Base-by-base conservation (phyloP, 306 rosid genomes). In the Quercus variabilis region DNA sequence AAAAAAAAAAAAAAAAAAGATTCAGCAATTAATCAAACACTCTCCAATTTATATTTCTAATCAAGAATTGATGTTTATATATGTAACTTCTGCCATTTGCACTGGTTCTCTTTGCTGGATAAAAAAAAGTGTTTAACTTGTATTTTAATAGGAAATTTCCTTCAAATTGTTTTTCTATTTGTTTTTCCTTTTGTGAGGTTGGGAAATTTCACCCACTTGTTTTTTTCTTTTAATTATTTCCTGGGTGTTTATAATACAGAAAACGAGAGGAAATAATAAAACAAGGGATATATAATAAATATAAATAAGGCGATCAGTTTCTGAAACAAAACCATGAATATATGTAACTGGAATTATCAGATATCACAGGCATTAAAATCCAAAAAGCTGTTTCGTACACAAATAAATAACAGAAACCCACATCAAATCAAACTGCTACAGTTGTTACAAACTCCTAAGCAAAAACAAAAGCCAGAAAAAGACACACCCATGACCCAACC, bases 181-280 rank as follows among this genome's bases (percentile, higher is more conserved):
- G 41, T 57, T 57, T 68, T 30, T 49, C 72, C n/a, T 60, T 78
- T 31, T 41, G 20, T 11, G 25, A 12, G 51, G 26, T 6, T 9
- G 69, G 82, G 87, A 78, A 85, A 60, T 82, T 80, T 78, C 85
- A 73, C 59, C 60, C 28, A 60, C 19, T 60, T 69, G 77, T 73
- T 82, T 60, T 57, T 69, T 5, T 52, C 12, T 55, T 43, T 74
- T 72, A 38, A 55, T 69, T 35, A 41, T 73, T 30, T 49, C 75
- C 31, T 19, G 20, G 56, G 28, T 69, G 56, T 49, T 35, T 69
- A 41, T 33, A 55, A 60, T 63, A 64, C 52, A 38, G 64, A 74
- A 59, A 3, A 7, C 43, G 57, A 51, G 43, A 78, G 55, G 19
- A 35, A 28, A 20, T 28, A 68, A 41, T 8, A 73, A 65, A 10